These are phyloP conservation scores for Eremothecium gossypii DNA, from an alignment of 1,139 yeast genomes.

Conservation along the genomic window DNA sequence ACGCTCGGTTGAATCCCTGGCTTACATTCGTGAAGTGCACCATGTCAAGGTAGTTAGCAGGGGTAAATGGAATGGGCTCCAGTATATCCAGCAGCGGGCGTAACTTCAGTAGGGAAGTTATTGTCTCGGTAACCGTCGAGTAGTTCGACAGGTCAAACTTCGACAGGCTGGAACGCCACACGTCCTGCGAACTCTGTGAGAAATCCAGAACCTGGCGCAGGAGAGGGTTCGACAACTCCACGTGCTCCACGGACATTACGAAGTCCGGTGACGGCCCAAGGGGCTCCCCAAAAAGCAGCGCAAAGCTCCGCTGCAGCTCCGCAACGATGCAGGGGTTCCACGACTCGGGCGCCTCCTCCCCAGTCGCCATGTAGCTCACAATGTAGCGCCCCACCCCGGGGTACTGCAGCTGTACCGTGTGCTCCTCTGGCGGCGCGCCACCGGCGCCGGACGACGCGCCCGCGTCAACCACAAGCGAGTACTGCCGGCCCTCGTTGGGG, in stretches of 20 bases:
- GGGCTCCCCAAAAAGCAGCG: constrained; percentile 2
- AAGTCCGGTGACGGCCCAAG: constrained; percentile 4
- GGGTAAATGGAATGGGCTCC: constrained; percentile 5
- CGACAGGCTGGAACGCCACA: constrained; percentile 3
- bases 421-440: neutral
- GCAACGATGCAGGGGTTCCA: constrained; percentile 2
- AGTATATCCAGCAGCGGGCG: constrained; percentile 8
- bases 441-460: neutral
- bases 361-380: constrained; percentile 1
- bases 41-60: constrained; percentile 7
- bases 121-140: constrained; percentile 11
- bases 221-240: constrained; percentile 9
- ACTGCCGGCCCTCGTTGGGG: constrained; percentile 1
- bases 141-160: constrained; percentile 9
- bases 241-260: constrained; percentile 9
- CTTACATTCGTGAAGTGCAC: constrained; percentile 9
- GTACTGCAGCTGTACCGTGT: neutral
- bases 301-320: constrained; percentile 3
- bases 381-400: constrained; percentile 1
- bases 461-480: neutral
- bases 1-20: constrained; percentile 1
- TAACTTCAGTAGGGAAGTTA: constrained; percentile 8
- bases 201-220: constrained; percentile 12
- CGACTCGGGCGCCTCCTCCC: neutral
- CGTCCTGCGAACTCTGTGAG: constrained; percentile 7